Base-by-base conservation (phyloP, 805 yeast species). In the Starmerella potacharoeniae region DNA sequence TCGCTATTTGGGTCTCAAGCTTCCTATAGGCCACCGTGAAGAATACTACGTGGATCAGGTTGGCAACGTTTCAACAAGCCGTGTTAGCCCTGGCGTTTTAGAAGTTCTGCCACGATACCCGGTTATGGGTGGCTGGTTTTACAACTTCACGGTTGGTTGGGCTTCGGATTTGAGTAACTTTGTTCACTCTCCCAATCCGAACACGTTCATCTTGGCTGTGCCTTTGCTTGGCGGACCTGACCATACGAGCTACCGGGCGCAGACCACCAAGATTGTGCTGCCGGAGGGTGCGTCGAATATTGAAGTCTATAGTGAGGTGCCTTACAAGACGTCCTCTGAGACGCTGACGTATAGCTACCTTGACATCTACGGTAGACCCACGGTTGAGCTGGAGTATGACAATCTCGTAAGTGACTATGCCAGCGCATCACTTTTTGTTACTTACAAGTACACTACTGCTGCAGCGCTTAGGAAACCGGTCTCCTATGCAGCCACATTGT, bases 111-210 rank as follows among this genome's bases (percentile, higher is more conserved):
- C 97, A 55, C 78, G 98, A 68, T 93, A 75, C 74, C 98, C 98
- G n/a, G 68, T 93, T 6, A 86, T 87, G 70, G 98, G 98, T 49
- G 95, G 90, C 44, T 93, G 98, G 98, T 77, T 82, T 64, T 91
- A 88, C 71, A 88, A 91, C 71, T 93, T 87, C 75, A 93, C 97
- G 28, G 70, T 91, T 62, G 97, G 97, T n/a, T 93, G 96, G 96
- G 79, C 83, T 50, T 78, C 80, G 60, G 71, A 75, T 22, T 70
- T 90, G 43, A 64, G 71, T 14, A 71, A 78, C 46, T 82, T 76
- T 61, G 73, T 86, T 52, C 80, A 71, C 62, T 64, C 68, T 42
- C 62, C 74, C 16, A 71, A 72, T 10, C 71, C 70, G 16, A 81
- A 78, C 56, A 69, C 73, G 13, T 86, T 79, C 66, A 66, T 84